A percentile compares a stretch with the other conserved stretches of the same genome.
Conservation (phyloP, 1,284 basidiomycete species). For the Apiotrichum brassicae region DNA sequence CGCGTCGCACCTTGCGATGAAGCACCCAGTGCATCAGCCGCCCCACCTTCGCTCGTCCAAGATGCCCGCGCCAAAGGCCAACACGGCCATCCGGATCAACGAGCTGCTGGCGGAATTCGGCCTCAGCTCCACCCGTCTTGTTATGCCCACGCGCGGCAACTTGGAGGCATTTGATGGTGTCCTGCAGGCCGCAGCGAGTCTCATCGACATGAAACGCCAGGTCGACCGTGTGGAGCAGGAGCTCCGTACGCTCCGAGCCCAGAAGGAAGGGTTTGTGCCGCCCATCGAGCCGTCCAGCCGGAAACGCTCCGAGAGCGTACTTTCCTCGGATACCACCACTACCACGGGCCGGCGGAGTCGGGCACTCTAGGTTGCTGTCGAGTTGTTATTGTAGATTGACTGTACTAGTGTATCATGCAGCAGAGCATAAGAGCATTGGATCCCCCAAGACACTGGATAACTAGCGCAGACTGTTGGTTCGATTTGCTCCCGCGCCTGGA, state of each 20-base stretch:
- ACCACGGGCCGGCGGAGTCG: slow-evolving; percentile 16
- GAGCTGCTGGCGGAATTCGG: slow-evolving; percentile 69
- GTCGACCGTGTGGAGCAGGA: slow-evolving; percentile 81
- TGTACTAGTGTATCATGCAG: neutral
- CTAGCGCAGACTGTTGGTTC: too few species aligned
- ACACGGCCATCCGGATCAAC: slow-evolving; percentile 62
- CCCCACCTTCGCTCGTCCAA: slow-evolving; percentile 76
- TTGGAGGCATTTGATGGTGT: slow-evolving; percentile 64
- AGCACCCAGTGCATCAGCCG: slow-evolving; percentile 55
- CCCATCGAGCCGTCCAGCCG: slow-evolving; percentile 17
- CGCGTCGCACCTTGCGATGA: slow-evolving; percentile 30
- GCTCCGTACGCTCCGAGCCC: slow-evolving; percentile 60
- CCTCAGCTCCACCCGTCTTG: slow-evolving; percentile 63
- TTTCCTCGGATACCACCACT: slow-evolving; percentile 30
- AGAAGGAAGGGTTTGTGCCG: slow-evolving; percentile 52
- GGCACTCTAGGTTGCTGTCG: slow-evolving; percentile 2
- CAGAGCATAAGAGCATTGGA: too few species aligned
- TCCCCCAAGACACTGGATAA: too few species aligned
- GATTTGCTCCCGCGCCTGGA: too few species aligned
- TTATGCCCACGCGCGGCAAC: slow-evolving; percentile 85
- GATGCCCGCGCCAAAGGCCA: slow-evolving; percentile 66
- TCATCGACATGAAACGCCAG: slow-evolving; percentile 82
- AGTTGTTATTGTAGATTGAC: neutral
- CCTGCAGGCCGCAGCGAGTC: slow-evolving; percentile 60
- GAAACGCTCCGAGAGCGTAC: slow-evolving; percentile 28